Evolutionary conservation across 345 rosid species (phyloP).

Genomic region (Erucastrum elatum): DNA sequence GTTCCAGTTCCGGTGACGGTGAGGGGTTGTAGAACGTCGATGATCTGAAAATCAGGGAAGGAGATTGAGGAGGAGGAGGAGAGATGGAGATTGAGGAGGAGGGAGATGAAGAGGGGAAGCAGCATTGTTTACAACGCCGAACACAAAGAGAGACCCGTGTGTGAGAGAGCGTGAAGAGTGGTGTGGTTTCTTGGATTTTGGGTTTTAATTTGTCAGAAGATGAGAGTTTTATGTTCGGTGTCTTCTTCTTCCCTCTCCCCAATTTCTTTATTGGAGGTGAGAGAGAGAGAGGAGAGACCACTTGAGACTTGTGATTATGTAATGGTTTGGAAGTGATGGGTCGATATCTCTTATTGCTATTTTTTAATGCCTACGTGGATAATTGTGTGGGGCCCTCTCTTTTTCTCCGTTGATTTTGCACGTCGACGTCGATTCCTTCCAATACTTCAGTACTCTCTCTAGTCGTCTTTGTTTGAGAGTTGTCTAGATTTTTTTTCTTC

Average conservation of each 20-base stretch:
- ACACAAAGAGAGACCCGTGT: conserved; percentile 17
- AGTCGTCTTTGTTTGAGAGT: not conserved
- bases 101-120: conserved; percentile 29
- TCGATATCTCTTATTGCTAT: conserved; percentile 31
- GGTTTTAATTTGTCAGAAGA: conserved; percentile 26
- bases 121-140: conserved; percentile 42
- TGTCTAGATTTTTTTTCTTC: not conserved
- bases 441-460: not conserved
- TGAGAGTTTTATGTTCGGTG: conserved; percentile 28
- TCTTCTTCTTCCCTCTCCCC: conserved; percentile 43
- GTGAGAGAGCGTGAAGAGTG: conserved; percentile 28
- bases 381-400: not conserved
- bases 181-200: conserved; percentile 28
- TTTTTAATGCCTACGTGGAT: conserved; percentile 27
- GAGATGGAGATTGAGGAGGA: conserved; percentile 23
- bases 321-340: conserved; percentile 50
- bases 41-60: conserved; percentile 40
- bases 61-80: conserved; percentile 27
- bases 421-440: conserved; percentile 7
- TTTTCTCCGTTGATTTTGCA: not conserved
- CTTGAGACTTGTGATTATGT: conserved; percentile 39
- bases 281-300: not conserved
- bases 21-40: conserved; percentile 31
- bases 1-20: conserved; percentile 21
- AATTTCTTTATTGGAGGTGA: conserved; percentile 8